Conservation (phyloP, 768 basidiomycete genomes). For the Boletus pseudopeckii region DNA sequence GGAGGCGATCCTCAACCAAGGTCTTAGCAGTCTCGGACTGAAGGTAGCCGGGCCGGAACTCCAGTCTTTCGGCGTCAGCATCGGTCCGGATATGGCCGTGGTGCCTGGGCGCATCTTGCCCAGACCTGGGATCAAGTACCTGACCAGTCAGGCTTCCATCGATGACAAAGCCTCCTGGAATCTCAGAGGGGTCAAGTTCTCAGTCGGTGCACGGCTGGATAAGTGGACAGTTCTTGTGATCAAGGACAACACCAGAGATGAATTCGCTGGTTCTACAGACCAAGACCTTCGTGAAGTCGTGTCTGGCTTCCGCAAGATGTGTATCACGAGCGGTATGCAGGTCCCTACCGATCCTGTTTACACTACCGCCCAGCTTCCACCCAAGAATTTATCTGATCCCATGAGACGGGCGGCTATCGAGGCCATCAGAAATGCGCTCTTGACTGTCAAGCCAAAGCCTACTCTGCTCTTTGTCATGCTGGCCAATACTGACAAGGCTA, state of each 20-base stretch:
- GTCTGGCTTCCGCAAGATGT: slow-evolving; percentile 59
- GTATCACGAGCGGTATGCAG: slow-evolving; percentile 58
- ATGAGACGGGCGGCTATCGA: slow-evolving; percentile 49
- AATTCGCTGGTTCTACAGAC: slow-evolving; percentile 55
- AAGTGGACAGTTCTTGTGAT: slow-evolving; percentile 73
- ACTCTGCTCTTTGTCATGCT: slow-evolving; percentile 45
- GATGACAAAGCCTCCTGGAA: slow-evolving; percentile 54
- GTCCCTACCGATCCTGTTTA: slow-evolving; percentile 37
- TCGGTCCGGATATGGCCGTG: slow-evolving; percentile 50
- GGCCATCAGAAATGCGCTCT: slow-evolving; percentile 42
- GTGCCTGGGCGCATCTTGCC: slow-evolving; percentile 52
- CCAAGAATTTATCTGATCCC: slow-evolving; percentile 50
- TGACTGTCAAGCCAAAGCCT: slow-evolving; percentile 38
- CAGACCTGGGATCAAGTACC: slow-evolving; percentile 42
- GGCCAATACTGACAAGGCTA: slow-evolving; percentile 42
- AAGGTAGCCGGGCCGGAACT: slow-evolving; percentile 33
- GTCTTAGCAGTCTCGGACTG: slow-evolving; percentile 44
- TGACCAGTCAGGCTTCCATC: slow-evolving; percentile 28
- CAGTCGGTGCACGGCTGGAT: slow-evolving; percentile 49
- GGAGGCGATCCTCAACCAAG: slow-evolving; percentile 40
- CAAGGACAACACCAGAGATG: slow-evolving; percentile 56
- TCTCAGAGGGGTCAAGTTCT: slow-evolving; percentile 55
- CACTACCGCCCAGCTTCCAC: slow-evolving; percentile 44
- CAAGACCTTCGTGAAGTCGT: slow-evolving; percentile 47
- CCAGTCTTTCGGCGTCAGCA: slow-evolving; percentile 41